These are phyloP conservation scores for Orbilia ellipsospora DNA, from an alignment of 2,329 filamentous ascomycete species.

Conservation along the genomic window DNA sequence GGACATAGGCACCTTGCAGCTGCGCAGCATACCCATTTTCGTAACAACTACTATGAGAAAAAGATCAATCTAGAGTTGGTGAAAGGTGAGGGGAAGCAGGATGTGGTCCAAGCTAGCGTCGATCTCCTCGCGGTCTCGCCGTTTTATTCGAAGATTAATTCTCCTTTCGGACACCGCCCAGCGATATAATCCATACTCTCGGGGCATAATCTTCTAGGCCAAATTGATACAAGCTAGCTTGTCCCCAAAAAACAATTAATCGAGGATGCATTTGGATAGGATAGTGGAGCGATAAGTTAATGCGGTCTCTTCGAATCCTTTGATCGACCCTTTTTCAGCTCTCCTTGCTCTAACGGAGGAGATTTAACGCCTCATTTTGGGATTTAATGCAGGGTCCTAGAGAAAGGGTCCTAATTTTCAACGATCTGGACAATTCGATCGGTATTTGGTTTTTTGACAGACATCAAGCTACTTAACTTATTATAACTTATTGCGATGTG, in stretches of 20 bases:
- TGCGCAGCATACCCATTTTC: too few relatives aligned
- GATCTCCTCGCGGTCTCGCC: constrained; percentile 35
- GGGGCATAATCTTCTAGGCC: too few relatives aligned
- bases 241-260: background rate
- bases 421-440: too few relatives aligned
- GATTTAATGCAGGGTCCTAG: constrained; percentile 41
- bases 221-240: too few relatives aligned
- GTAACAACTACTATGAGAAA: too few relatives aligned
- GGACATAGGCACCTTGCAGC: too few relatives aligned
- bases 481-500: too few relatives aligned
- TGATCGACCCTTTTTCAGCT: constrained; percentile 11
- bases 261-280: constrained; percentile 1
- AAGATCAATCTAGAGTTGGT: too few relatives aligned
- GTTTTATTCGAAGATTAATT: constrained; percentile 42
- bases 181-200: background rate
- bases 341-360: constrained; percentile 27
- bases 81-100: background rate
- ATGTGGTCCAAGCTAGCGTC: constrained; percentile 16
- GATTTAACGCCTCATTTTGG: constrained; percentile 37
- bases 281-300: background rate
- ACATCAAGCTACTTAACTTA: too few relatives aligned
- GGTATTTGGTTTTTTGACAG: too few relatives aligned
- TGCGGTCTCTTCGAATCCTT: background rate
- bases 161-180: constrained; percentile 35
- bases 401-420: background rate